Conservation (phyloP, 2,329 filamentous ascomycete genomes). For the Cyclaneusma minus region DNA sequence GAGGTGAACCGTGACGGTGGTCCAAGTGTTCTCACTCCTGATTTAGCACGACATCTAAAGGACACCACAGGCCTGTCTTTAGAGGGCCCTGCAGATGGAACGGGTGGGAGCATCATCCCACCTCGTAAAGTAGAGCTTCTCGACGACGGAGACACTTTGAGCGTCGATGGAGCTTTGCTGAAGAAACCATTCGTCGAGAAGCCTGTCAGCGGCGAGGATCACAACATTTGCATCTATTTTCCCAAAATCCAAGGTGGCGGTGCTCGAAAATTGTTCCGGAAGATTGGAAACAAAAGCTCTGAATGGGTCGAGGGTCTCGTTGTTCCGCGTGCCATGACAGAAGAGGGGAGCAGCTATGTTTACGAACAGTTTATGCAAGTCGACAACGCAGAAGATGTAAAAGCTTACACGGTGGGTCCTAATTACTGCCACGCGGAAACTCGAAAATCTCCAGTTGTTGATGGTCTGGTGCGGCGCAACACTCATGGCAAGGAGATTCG, state of each 20-base stretch:
- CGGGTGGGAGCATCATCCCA: slow-evolving; percentile 30
- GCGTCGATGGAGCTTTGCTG: slow-evolving; percentile 69
- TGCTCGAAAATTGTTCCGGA: slow-evolving; percentile 82
- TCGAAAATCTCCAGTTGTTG: slow-evolving; percentile 90
- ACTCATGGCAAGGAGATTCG: slow-evolving; percentile 94
- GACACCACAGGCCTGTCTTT: slow-evolving; percentile 66
- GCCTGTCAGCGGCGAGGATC: slow-evolving; percentile 93
- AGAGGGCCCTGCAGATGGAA: slow-evolving; percentile 53
- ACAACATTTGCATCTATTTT: slow-evolving; percentile 98
- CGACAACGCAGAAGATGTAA: slow-evolving; percentile 95
- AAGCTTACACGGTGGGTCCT: slow-evolving; percentile 91
- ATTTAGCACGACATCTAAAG: slow-evolving; percentile 66
- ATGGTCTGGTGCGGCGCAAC: slow-evolving; percentile 88
- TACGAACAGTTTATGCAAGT: slow-evolving; percentile 96
- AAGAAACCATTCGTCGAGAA: slow-evolving; percentile 97
- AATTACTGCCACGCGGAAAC: slow-evolving; percentile 94
- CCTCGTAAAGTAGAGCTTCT: slow-evolving; percentile 65
- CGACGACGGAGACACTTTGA: slow-evolving; percentile 78
- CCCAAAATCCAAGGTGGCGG: slow-evolving; percentile 76
- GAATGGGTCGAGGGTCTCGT: slow-evolving; percentile 71
- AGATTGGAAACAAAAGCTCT: slow-evolving; percentile 97
- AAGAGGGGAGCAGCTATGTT: slow-evolving; percentile 72
- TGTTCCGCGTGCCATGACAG: slow-evolving; percentile 66
- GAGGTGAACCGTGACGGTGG: slow-evolving; percentile 92
- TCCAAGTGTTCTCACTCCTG: slow-evolving; percentile 59